phyloP scores from a whole-genome alignment of 768 basidiomycete genomes.

The Lepiota venenata region DNA sequence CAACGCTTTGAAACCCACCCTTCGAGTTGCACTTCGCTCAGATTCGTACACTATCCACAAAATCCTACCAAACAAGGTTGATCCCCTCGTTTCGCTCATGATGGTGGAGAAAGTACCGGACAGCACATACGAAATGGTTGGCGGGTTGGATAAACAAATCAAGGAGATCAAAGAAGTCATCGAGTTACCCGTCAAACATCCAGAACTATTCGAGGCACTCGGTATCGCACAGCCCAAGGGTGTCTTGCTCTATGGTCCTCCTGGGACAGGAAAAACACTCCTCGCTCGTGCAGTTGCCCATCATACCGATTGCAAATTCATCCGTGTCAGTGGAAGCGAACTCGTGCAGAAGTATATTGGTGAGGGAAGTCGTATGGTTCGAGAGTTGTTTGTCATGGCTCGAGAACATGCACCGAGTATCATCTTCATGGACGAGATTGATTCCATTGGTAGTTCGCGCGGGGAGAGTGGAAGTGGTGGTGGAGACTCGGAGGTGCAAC shows the following conservation, averaged over 20 bases:
- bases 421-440: conserved; percentile 99
- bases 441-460: conserved; percentile 92
- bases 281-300: conserved; percentile 95
- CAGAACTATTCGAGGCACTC: conserved; percentile 92
- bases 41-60: conserved; percentile 97
- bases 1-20: conserved; percentile 71
- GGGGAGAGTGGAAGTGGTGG: conserved; percentile 90
- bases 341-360: conserved; percentile 98
- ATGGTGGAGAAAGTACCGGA: conserved; percentile 99
- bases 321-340: conserved; percentile 91
- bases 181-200: conserved; percentile 95
- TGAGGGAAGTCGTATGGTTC: conserved; percentile 94
- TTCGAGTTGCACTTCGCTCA: conserved; percentile 93
- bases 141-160: conserved; percentile 97
- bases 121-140: conserved; percentile 99
- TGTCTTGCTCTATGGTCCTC: conserved; percentile 92
- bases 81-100: conserved; percentile 97
- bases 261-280: conserved; percentile 95
- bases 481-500: conserved; percentile 86
- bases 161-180: conserved; percentile 98
- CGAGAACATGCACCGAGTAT: conserved; percentile 96
- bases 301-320: conserved; percentile 97
- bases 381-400: conserved; percentile 98
- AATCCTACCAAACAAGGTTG: conserved; percentile 95
- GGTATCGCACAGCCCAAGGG: conserved; percentile 98